Percentiles rank a stretch among this genome's conserved stretches.
Evolutionary conservation across 1,139 yeast species (phyloP).

Genomic region (Candida frijolesensis): DNA sequence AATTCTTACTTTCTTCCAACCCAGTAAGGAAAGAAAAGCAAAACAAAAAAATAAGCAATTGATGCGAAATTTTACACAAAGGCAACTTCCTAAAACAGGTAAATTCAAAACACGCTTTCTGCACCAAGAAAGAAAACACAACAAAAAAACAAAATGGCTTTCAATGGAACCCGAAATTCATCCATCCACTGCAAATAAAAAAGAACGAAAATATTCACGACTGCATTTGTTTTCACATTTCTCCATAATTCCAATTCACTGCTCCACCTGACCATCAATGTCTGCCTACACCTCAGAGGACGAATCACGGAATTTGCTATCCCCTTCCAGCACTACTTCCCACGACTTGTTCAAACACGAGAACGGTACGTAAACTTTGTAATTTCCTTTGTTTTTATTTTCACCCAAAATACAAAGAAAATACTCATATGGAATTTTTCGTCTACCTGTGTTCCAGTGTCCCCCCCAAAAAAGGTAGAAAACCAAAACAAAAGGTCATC

Average conservation of each 20-base stretch:
- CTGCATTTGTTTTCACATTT: too few relatives aligned
- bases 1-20: too few relatives aligned
- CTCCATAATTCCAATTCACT: background rate
- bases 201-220: background rate
- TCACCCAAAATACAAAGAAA: constrained; percentile 1
- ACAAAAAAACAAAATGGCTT: background rate
- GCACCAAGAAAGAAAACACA: background rate
- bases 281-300: constrained; percentile 6
- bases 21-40: background rate
- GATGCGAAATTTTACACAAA: constrained; percentile 1
- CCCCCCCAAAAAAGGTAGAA: background rate
- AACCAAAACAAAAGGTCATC: background rate
- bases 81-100: background rate
- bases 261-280: background rate
- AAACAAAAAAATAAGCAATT: background rate
- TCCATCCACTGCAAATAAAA: background rate
- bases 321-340: constrained; percentile 11
- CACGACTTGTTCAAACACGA: constrained; percentile 28
- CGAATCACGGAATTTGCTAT: constrained; percentile 14
- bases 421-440: background rate
- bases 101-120: background rate
- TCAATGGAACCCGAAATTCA: background rate
- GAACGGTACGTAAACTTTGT: constrained; percentile 27
- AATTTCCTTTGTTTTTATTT: background rate
- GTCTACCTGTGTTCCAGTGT: background rate